phyloP scores from a whole-genome alignment of 2,329 filamentous ascomycete species.

The Diaporthe eres region DNA sequence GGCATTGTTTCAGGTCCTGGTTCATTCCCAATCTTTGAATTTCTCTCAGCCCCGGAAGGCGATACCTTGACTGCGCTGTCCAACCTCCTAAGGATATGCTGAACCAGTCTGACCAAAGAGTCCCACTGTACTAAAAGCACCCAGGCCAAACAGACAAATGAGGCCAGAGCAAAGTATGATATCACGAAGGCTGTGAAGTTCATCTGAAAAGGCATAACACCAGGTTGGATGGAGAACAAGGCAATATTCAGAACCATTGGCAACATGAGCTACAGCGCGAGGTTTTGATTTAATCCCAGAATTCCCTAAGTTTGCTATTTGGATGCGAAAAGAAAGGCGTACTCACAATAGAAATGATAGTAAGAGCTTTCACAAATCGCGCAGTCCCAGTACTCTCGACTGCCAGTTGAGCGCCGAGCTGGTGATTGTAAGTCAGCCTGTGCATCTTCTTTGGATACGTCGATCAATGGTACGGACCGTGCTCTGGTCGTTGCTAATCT shows the following conservation, averaged over 20 bases:
- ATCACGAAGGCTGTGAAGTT: neutral
- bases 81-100: neutral
- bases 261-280: neutral
- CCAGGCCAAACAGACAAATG: neutral
- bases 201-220: constrained; percentile 19
- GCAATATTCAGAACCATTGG: neutral
- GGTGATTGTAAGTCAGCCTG: neutral
- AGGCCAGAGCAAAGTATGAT: neutral
- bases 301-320: neutral
- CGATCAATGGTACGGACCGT: neutral
- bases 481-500: neutral
- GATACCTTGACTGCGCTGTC: neutral
- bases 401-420: constrained; percentile 14
- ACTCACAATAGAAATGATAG: constrained; percentile 20
- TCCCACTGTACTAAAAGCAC: neutral
- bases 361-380: constrained; percentile 6
- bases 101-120: neutral
- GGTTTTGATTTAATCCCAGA: neutral
- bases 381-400: constrained; percentile 24
- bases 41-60: accelerated
- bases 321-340: neutral
- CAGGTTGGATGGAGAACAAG: constrained; percentile 6
- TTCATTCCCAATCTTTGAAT: neutral
- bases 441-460: neutral
- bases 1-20: accelerated